Conservation (phyloP, 2,329 filamentous ascomycete genomes). For the Claviceps paspali region DNA sequence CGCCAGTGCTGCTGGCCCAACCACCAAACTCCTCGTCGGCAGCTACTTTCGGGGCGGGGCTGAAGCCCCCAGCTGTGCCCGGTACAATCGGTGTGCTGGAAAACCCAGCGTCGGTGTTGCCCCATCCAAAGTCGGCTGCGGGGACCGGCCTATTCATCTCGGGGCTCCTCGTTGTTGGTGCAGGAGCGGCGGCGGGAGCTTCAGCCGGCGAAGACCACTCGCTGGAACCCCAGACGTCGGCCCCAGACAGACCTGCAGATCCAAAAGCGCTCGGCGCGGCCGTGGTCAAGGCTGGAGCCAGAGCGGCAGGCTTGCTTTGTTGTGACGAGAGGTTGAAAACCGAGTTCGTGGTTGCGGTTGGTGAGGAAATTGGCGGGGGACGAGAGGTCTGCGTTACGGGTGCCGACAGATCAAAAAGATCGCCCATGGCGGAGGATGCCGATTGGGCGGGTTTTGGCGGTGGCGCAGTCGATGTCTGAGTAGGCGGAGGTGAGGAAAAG, state of each 20-base stretch:
- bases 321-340: conserved; percentile 66
- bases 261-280: conserved; percentile 21
- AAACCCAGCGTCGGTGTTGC: conserved; percentile 29
- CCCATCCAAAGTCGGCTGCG: conserved; percentile 51
- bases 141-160: conserved; percentile 28
- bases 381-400: conserved; percentile 31
- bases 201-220: conserved; percentile 51
- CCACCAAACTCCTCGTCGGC: conserved; percentile 94
- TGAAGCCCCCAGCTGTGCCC: conserved; percentile 50
- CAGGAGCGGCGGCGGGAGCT: conserved; percentile 20
- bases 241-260: conserved; percentile 26
- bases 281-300: conserved; percentile 22
- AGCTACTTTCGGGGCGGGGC: conserved; percentile 50
- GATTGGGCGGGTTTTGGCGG: conserved; percentile 27
- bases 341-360: conserved; percentile 35
- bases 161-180: conserved; percentile 38
- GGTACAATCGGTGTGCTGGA: conserved; percentile 45
- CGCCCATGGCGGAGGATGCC: conserved; percentile 48
- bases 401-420: conserved; percentile 66
- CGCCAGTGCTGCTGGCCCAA: conserved; percentile 61
- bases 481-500: conserved; percentile 32
- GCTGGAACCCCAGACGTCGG: conserved; percentile 76
- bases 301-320: conserved; percentile 27
- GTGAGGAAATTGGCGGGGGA: conserved; percentile 23
- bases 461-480: conserved; percentile 13